Percentiles rank a stretch among this genome's conserved stretches.
Evolutionary conservation across 2,329 filamentous ascomycete genomes (phyloP).

Genomic region (Colletotrichum coccodes): DNA sequence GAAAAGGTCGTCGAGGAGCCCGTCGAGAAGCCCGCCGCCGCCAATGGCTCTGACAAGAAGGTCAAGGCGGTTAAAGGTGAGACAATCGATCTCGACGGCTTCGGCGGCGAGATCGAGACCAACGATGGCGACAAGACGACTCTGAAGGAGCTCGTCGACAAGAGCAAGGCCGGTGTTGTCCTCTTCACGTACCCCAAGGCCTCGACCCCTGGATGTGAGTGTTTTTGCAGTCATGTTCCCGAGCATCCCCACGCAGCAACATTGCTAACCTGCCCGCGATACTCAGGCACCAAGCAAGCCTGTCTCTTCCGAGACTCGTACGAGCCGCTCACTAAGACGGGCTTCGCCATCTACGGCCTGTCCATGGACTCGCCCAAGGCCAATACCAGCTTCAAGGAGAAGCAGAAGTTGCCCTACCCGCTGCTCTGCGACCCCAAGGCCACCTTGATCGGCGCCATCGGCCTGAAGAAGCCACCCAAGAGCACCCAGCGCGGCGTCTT

Average conservation of each 20-base stretch:
- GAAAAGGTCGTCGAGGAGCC: slow-evolving; percentile 45
- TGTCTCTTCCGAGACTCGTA: slow-evolving; percentile 94
- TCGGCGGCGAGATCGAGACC: slow-evolving; percentile 81
- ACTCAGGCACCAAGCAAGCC: slow-evolving; percentile 86
- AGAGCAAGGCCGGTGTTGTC: slow-evolving; percentile 87
- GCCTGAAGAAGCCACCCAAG: slow-evolving; percentile 86
- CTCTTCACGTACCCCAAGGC: slow-evolving; percentile 97
- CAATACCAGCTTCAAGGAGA: slow-evolving; percentile 92
- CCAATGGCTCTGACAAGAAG: slow-evolving; percentile 47
- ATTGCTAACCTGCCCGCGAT: slow-evolving; percentile 10
- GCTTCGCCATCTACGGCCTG: slow-evolving; percentile 89
- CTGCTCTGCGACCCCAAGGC: slow-evolving; percentile 84
- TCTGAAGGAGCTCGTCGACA: slow-evolving; percentile 81
- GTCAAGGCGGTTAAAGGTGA: slow-evolving; percentile 64
- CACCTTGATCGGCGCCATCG: slow-evolving; percentile 84
- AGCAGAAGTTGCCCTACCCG: slow-evolving; percentile 88
- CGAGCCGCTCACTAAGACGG: slow-evolving; percentile 77
- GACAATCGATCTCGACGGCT: slow-evolving; percentile 65
- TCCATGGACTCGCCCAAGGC: slow-evolving; percentile 88
- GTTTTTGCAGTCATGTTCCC: not conserved
- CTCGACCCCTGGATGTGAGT: slow-evolving; percentile 92
- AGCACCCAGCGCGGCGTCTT: slow-evolving; percentile 90
- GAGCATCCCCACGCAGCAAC: not conserved
- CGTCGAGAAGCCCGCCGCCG: slow-evolving; percentile 41
- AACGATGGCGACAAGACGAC: slow-evolving; percentile 85